These are phyloP conservation scores for Hippophae rhamnoides DNA, from an alignment of 306 rosid genomes.

Conservation along the genomic window DNA sequence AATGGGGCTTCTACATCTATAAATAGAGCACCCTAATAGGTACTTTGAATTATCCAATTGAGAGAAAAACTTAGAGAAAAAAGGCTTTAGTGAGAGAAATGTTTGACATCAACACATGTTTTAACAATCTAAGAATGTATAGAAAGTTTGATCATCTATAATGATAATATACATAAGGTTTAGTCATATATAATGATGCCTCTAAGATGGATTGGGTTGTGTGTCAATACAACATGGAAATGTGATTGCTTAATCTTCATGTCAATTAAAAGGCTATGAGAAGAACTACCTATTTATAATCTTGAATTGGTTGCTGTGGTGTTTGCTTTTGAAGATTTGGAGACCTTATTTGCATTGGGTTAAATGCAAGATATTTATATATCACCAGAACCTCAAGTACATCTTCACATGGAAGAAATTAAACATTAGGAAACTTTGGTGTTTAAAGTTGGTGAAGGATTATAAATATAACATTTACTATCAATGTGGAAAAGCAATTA, in stretches of 20 bases:
- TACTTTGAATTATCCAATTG: no score
- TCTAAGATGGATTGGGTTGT: neutral
- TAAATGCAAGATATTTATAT: neutral
- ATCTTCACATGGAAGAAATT: neutral
- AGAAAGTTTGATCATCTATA: no score
- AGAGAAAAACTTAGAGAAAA: no score
- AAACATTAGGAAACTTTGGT: neutral
- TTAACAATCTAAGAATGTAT: no score
- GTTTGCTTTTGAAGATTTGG: neutral
- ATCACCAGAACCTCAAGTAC: neutral
- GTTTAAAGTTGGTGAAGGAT: neutral
- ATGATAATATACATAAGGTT: neutral
- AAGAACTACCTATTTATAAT: neutral
- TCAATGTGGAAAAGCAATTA: neutral
- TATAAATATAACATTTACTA: neutral
- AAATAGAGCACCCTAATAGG: no score
- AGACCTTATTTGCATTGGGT: neutral
- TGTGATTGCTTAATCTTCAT: neutral
- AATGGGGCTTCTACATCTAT: no score
- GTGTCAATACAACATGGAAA: neutral
- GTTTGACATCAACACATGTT: no score
- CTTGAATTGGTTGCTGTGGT: neutral
- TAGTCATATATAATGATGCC: neutral
- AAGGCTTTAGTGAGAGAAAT: no score
- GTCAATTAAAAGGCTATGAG: neutral